A percentile compares a stretch with the other conserved stretches of the same genome.
Evolutionary conservation across 176 grass and related monocot species (phyloP).

Genomic region (Musa schizocarpa): DNA sequence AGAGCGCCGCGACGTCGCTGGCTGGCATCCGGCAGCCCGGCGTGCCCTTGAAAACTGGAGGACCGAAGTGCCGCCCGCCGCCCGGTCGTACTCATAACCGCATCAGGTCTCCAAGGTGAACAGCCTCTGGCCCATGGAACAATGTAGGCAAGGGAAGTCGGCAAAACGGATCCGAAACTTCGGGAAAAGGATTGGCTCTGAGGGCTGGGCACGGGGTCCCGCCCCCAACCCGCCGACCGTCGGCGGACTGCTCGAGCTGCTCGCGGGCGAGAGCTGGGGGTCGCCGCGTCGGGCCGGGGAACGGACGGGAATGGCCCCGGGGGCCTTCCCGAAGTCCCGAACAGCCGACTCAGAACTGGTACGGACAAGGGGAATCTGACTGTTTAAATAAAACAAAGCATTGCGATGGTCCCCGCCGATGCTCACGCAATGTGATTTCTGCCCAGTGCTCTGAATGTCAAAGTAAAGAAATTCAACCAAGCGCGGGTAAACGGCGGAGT

Average conservation of each 20-base stretch:
- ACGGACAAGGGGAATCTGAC: conserved; percentile 50
- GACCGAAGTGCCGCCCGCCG: too few relatives aligned
- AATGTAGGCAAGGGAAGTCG: conserved; percentile 39
- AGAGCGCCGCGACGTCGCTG: too few relatives aligned
- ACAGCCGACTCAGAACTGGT: conserved; percentile 45
- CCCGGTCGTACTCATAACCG: conserved; percentile 43
- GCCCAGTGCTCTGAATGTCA: conserved; percentile 70
- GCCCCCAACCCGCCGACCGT: too few relatives aligned
- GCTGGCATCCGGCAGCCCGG: too few relatives aligned
- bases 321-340: too few relatives aligned
- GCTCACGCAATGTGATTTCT: conserved; percentile 57
- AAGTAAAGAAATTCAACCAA: conserved; percentile 85
- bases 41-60: too few relatives aligned
- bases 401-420: conserved; percentile 44
- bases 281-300: too few relatives aligned
- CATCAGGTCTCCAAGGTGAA: conserved; percentile 30
- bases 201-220: conserved; percentile 19
- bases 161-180: conserved; percentile 30
- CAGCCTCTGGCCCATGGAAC: conserved; percentile 36
- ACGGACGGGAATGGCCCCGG: too few relatives aligned
- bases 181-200: conserved; percentile 24
- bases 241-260: too few relatives aligned
- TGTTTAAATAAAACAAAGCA: conserved; percentile 62
- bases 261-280: too few relatives aligned
- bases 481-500: conserved; percentile 50